phyloP scores from a whole-genome alignment of 2,329 filamentous ascomycete genomes.

The Aspergillus versicolor region DNA sequence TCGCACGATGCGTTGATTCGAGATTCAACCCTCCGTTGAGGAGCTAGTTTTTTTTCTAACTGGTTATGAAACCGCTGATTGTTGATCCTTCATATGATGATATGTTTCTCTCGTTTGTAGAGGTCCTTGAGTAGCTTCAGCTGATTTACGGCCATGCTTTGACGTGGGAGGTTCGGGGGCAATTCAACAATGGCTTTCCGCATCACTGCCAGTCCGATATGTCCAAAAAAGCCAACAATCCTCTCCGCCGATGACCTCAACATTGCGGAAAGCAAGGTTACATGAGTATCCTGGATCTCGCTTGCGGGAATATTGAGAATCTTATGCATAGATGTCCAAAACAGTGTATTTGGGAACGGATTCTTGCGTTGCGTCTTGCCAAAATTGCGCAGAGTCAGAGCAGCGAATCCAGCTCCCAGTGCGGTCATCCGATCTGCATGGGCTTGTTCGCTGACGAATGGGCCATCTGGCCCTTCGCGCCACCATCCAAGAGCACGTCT shows the following conservation, averaged over 20 bases:
- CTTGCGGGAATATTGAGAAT: constrained; percentile 72
- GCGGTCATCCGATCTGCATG: constrained; percentile 83
- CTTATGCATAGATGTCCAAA: constrained; percentile 75
- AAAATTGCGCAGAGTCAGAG: constrained; percentile 81
- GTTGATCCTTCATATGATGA: constrained; percentile 31
- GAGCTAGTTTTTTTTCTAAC: background rate
- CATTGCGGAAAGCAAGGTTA: constrained; percentile 68
- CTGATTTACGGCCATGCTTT: constrained; percentile 39
- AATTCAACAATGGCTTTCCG: constrained; percentile 72
- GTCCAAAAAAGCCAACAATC: constrained; percentile 79
- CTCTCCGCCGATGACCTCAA: constrained; percentile 70
- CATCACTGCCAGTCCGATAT: constrained; percentile 69
- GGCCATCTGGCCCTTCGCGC: constrained; percentile 52
- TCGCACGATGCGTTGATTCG: too few species aligned
- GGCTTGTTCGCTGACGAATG: constrained; percentile 66
- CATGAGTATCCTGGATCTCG: constrained; percentile 71
- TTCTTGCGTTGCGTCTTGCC: constrained; percentile 66
- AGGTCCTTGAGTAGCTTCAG: constrained; percentile 40
- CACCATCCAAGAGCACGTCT: constrained; percentile 72
- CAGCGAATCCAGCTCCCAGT: constrained; percentile 78
- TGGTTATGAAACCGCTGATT: background rate
- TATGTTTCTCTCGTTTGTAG: constrained; percentile 36
- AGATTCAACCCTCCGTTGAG: too few species aligned
- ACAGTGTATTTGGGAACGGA: constrained; percentile 74
- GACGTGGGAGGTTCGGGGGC: constrained; percentile 47